Base-by-base conservation (phyloP, 306 rosid species). In the Chamaecrista fasciculata region DNA sequence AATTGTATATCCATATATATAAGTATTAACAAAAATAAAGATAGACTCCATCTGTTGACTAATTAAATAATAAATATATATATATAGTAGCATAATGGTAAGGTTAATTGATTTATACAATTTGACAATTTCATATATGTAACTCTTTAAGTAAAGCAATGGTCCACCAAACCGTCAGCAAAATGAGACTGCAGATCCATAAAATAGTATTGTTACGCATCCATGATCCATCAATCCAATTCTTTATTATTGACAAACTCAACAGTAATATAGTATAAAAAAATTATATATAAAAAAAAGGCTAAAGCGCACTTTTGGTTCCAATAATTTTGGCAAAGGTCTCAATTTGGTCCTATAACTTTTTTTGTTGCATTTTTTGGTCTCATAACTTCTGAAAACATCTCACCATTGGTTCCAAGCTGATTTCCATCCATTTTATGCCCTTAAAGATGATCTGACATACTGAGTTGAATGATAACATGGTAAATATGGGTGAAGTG, bases 1-100 rank as follows among this genome's bases (percentile, higher is more conserved):
- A n/a, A n/a, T n/a, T 34, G 42, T 57, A 67, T 73, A 53, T 46
- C 68, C 76, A 79, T 79, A 74, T 79, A 79, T 34, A 4, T 7
- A 73, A 50, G 61, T 73, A 24, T 53, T 24, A 62, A 19, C 61
- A 46, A 29, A 69, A 77, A 9, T 33, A 33, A 57, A 16, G 49
- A 52, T 11, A 28, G 40, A 55, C 33, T 5, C 49, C 53, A 64
- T 70, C 72, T 62, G 6, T 29, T 37, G 61, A 76, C 25, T 62
- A 23, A 56, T 57, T 53, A 6, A 74, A 12, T 55, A 21, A 20
- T 40, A 28, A 31, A 25, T 33, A 43, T 57, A 59, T 43, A 25
- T 33, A 43, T 57, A 59, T 52, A 51, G 58, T 6, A 14, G 46
- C 62, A 62, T 33, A 48, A 69, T 47, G 58, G 28, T 47, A 23